phyloP scores from a whole-genome alignment of 2,329 filamentous ascomycete species.

The Arthrobotrys sinensis region DNA sequence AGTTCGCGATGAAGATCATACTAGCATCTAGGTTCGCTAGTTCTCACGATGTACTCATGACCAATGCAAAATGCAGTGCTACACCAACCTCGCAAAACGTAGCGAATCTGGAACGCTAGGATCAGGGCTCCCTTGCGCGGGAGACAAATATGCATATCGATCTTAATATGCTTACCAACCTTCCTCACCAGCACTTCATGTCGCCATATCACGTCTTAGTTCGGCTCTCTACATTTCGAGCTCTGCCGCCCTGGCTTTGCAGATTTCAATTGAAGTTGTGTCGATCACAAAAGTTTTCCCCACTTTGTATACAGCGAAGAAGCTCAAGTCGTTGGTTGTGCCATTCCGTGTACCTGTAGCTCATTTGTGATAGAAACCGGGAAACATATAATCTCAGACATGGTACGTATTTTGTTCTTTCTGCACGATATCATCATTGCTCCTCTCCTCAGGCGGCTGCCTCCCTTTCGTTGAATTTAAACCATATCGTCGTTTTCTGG shows the following conservation, averaged over 20 bases:
- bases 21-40: neutral
- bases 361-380: neutral
- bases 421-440: slow-evolving; percentile 11
- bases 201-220: slow-evolving; percentile 57
- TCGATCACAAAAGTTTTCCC: slow-evolving; percentile 25
- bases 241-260: slow-evolving; percentile 23
- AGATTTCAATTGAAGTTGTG: slow-evolving; percentile 7
- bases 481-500: neutral
- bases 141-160: slow-evolving; percentile 5
- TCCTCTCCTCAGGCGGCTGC: neutral
- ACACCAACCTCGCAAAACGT: slow-evolving; percentile 40
- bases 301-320: slow-evolving; percentile 4
- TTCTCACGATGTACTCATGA: slow-evolving; percentile 8
- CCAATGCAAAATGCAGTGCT: slow-evolving; percentile 35
- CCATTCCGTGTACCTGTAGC: neutral
- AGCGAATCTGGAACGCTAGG: slow-evolving; percentile 13
- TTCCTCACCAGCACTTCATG: slow-evolving; percentile 13
- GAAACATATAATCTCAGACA: slow-evolving; percentile 34
- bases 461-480: neutral
- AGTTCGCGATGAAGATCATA: slow-evolving; percentile 20
- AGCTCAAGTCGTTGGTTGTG: neutral
- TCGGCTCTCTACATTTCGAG: neutral
- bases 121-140: slow-evolving; percentile 3
- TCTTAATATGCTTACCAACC: slow-evolving; percentile 22
- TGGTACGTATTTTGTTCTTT: slow-evolving; percentile 38